Evolutionary conservation across 2,329 filamentous ascomycete genomes (phyloP), one percentile per base, ranked within the genome.

Genomic region (Fusarium guadeloupense): DNA sequence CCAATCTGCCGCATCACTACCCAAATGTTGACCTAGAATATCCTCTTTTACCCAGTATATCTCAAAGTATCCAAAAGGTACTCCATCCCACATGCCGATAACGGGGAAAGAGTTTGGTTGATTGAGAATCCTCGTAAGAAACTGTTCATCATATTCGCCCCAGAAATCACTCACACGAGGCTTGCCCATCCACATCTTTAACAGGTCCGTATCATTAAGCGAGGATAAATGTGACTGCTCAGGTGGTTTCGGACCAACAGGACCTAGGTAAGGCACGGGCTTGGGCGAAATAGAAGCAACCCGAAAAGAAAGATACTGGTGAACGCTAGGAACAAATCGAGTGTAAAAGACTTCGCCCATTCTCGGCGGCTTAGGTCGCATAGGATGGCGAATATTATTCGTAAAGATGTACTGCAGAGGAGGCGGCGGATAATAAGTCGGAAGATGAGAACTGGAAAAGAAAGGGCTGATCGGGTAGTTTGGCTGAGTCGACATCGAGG

Each of bases 21-120:
- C 83, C 5, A 96, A 76, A 62, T 92, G 82, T 41, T 82, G 84
- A 1, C 91, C 92, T 1, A 99, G 74, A 0, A 81, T 78, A 71
- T 98, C 95, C 73, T 99, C 95, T 71, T 96, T 97, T 4, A 95
- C 92, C 94, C 95, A 99, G 78, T 99, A 99, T 28, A 99, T 84
- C 78, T 99, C 95, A 72, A 99, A 97, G 74, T 96, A 99, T 0
- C 93, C 95, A 77, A 98, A 99, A 0, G 94, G 94, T 57, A 94
- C 89, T 10, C 92, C 93, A 68, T 98, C 92, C 91, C 94, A 99
- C 72, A 93, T 89, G 1, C 91, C 95, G 58, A 98, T 94, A 1
- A 89, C 92, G 0, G 95, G 95, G 75, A 98, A 97, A 9, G 89
- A 92, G 75, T 97, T 90, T 16, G 83, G 81, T 17, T 83, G 87